These are phyloP conservation scores for Colletotrichum magnum DNA, from an alignment of 2,329 filamentous ascomycete genomes.

Conservation along the genomic window DNA sequence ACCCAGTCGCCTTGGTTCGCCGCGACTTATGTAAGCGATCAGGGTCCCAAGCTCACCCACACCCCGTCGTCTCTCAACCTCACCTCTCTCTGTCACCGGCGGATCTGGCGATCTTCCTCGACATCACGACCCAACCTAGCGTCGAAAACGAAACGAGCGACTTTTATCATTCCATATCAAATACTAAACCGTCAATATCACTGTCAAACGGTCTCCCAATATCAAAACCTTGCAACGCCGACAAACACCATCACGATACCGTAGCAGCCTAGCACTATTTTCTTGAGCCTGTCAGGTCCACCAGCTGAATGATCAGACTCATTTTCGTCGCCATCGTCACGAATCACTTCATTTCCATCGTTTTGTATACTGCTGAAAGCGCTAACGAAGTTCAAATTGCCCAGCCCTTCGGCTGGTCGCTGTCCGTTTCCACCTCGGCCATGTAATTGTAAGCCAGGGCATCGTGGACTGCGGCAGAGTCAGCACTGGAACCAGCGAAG, in stretches of 20 bases:
- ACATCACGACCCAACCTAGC: background rate
- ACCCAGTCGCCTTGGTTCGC: background rate
- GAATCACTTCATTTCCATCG: too few species aligned
- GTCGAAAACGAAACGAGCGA: background rate
- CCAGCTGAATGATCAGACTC: too few species aligned
- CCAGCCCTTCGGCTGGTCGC: background rate
- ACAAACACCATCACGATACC: too few species aligned
- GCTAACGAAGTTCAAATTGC: background rate
- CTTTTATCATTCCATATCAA: too few species aligned
- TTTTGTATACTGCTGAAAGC: too few species aligned
- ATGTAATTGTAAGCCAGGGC: constrained; percentile 41
- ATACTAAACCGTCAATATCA: too few species aligned
- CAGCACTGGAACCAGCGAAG: background rate
- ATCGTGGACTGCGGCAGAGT: constrained; percentile 32
- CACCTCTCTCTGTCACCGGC: constrained; percentile 10
- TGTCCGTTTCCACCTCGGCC: constrained; percentile 1
- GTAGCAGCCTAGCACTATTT: too few species aligned
- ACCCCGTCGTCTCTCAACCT: background rate
- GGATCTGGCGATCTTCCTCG: background rate
- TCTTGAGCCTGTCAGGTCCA: too few species aligned
- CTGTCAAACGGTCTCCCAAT: too few species aligned
- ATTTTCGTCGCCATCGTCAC: too few species aligned
- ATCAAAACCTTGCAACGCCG: too few species aligned
- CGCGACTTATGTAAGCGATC: background rate
- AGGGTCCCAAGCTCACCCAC: constrained; percentile 17